Conservation (phyloP, 2,329 filamentous ascomycete genomes). For the Botryotinia globosa region DNA sequence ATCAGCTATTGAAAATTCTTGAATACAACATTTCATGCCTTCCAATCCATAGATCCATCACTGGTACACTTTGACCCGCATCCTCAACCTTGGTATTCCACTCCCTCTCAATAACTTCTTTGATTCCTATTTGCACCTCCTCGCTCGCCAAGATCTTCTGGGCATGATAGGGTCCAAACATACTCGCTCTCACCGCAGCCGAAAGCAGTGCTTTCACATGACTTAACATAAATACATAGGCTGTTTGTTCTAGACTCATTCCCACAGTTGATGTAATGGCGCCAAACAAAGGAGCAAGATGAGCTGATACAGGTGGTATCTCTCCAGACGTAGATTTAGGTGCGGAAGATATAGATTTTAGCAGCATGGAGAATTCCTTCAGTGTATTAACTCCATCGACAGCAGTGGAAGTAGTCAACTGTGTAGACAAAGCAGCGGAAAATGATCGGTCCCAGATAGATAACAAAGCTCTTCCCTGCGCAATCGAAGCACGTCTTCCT, state of each 20-base stretch:
- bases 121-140: conserved; percentile 56
- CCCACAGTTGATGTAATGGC: conserved; percentile 61
- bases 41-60: conserved; percentile 80
- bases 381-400: conserved; percentile 29
- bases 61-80: conserved; percentile 71
- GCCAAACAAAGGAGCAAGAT: conserved; percentile 70
- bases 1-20: conserved; percentile 78
- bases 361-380: conserved; percentile 32
- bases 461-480: conserved; percentile 72
- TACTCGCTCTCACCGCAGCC: conserved; percentile 71
- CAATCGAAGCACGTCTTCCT: conserved; percentile 68
- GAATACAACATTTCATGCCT: conserved; percentile 81
- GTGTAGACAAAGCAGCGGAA: conserved; percentile 40
- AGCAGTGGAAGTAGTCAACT: conserved; percentile 22
- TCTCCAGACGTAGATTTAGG: conserved; percentile 21
- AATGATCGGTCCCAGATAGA: conserved; percentile 75
- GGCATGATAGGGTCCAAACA: conserved; percentile 78
- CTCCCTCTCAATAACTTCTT: conserved; percentile 56
- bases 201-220: conserved; percentile 75
- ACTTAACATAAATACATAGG: conserved; percentile 72
- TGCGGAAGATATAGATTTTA: conserved; percentile 30
- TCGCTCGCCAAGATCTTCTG: conserved; percentile 67
- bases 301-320: conserved; percentile 53
- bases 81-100: conserved; percentile 59
- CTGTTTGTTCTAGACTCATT: conserved; percentile 59